Percentiles rank a stretch among this genome's conserved stretches.
phyloP scores from a whole-genome alignment of 1,284 basidiomycete species.

The Takashimella koratensis region DNA sequence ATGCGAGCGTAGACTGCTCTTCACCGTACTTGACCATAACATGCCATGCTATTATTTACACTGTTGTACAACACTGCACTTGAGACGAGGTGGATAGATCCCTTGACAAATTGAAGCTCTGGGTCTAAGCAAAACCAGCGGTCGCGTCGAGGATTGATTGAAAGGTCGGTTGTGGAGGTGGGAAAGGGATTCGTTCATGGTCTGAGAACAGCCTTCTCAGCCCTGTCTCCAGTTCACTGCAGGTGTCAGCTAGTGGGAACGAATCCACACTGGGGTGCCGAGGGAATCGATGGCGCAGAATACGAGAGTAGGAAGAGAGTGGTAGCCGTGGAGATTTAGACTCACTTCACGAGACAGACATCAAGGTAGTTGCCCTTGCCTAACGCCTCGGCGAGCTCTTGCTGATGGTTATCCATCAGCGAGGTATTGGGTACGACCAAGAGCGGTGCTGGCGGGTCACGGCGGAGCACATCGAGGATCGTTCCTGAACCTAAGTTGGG shows the following conservation, averaged over 20 bases:
- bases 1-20: too few relatives aligned
- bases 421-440: slow-evolving; percentile 86
- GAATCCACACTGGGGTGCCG: too few relatives aligned
- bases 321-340: background rate
- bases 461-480: slow-evolving; percentile 79
- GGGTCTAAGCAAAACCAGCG: slow-evolving; percentile 10
- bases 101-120: too few relatives aligned
- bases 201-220: background rate
- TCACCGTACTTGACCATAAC: too few relatives aligned
- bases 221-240: background rate
- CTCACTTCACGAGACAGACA: slow-evolving; percentile 53
- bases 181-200: background rate
- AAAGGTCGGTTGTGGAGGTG: background rate
- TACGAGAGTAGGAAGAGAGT: background rate
- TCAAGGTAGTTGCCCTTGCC: slow-evolving; percentile 61
- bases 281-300: slow-evolving; percentile 2
- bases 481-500: slow-evolving; percentile 80
- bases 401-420: slow-evolving; percentile 89
- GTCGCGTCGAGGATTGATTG: slow-evolving; percentile 11
- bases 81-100: too few relatives aligned
- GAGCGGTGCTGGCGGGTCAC: slow-evolving; percentile 60
- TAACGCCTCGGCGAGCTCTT: slow-evolving; percentile 76
- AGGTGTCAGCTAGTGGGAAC: too few relatives aligned
- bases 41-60: too few relatives aligned
- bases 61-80: too few relatives aligned